phyloP scores from a whole-genome alignment of 2,329 filamentous ascomycete species.

The Hymenoscyphus repandus region DNA sequence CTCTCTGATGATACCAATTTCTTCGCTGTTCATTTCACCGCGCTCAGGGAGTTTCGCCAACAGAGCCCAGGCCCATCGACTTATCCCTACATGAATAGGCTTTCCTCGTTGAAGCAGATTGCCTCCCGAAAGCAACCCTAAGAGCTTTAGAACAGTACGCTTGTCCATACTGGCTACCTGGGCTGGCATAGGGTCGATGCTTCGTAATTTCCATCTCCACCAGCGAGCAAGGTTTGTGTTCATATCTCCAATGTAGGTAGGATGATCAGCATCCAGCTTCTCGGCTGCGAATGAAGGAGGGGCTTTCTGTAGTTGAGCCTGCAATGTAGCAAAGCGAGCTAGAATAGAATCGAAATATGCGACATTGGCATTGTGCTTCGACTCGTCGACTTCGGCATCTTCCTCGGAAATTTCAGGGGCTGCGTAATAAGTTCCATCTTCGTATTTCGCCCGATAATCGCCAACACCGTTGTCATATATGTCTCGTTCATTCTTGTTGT shows the following conservation, averaged over 20 bases:
- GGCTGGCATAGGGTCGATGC: conserved; percentile 50
- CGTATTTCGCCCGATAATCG: conserved; percentile 61
- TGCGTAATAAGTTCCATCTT: conserved; percentile 75
- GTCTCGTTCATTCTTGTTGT: conserved; percentile 32
- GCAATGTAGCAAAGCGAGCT: conserved; percentile 60
- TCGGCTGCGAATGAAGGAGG: conserved; percentile 49
- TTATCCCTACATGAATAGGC: conserved; percentile 59
- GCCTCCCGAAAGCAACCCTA: conserved; percentile 60
- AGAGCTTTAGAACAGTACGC: conserved; percentile 57
- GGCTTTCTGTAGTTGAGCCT: conserved; percentile 50
- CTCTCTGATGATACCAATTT: conserved; percentile 72
- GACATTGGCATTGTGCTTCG: conserved; percentile 43
- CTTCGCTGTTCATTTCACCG: conserved; percentile 69
- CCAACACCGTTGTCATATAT: conserved; percentile 46
- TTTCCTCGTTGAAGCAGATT: conserved; percentile 52
- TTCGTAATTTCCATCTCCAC: conserved; percentile 49
- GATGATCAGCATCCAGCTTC: conserved; percentile 48
- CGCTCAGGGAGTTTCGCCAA: conserved; percentile 69
- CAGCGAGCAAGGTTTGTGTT: conserved; percentile 39
- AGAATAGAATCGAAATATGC: conserved; percentile 65
- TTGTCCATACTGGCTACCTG: conserved; percentile 63
- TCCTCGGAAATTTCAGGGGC: conserved; percentile 37
- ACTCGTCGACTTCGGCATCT: conserved; percentile 24
- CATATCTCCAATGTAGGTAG: conserved; percentile 38
- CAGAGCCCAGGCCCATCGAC: conserved; percentile 81